These are phyloP conservation scores for Aspergillus sp. DNA, from an alignment of 2,329 filamentous ascomycete genomes.

Conservation along the genomic window DNA sequence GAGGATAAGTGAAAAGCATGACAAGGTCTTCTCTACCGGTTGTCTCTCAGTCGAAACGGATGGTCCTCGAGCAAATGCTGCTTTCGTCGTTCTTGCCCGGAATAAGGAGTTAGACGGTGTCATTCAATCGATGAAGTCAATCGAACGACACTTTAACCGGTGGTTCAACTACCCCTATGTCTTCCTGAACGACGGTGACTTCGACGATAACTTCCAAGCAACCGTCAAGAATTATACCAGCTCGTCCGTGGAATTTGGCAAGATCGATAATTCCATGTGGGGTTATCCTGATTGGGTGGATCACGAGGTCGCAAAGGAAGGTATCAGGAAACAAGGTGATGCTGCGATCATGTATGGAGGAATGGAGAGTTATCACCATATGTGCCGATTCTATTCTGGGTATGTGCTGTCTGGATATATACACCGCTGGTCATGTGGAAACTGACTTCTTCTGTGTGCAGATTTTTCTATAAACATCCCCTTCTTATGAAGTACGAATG, in stretches of 20 bases:
- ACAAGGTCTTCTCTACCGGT: constrained; percentile 90
- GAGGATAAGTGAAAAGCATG: constrained; percentile 93
- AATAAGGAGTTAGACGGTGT: constrained; percentile 97
- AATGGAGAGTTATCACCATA: constrained; percentile 96
- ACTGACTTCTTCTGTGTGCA: constrained; percentile 19
- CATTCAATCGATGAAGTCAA: constrained; percentile 92
- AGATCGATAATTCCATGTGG: constrained; percentile 86
- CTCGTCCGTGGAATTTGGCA: constrained; percentile 79
- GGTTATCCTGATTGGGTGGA: constrained; percentile 96
- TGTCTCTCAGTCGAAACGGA: constrained; percentile 69
- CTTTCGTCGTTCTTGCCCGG: constrained; percentile 87
- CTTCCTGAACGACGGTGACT: constrained; percentile 94
- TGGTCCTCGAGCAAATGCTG: constrained; percentile 79
- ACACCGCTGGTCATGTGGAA: neutral
- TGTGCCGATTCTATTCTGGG: constrained; percentile 99
- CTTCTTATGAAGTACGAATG: constrained; percentile 94
- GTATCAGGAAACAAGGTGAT: constrained; percentile 93
- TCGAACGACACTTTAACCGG: constrained; percentile 96
- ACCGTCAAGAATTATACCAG: constrained; percentile 86
- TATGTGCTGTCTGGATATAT: constrained; percentile 38
- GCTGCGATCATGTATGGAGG: constrained; percentile 98
- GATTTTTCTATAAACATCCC: constrained; percentile 96
- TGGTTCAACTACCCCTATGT: constrained; percentile 99
- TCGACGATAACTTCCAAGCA: constrained; percentile 89
- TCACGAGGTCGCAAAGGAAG: constrained; percentile 85